phyloP scores from a whole-genome alignment of 176 grass and related monocot genomes.

The Oryza nivara region DNA sequence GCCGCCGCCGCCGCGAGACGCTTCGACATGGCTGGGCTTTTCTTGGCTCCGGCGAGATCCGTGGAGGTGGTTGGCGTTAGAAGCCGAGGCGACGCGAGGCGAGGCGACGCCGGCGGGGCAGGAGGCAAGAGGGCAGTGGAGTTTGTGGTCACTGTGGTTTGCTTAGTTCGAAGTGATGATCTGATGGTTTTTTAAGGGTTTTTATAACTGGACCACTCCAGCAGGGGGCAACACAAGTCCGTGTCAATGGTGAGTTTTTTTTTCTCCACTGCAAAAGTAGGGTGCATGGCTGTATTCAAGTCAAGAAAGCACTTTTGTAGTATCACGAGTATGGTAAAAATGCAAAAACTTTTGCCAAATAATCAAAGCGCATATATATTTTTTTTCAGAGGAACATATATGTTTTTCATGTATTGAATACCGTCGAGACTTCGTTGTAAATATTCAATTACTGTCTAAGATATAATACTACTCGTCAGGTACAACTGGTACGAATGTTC shows the following conservation, averaged over 20 bases:
- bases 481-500: not conserved
- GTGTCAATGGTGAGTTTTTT: not conserved
- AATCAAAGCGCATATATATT: too few species aligned
- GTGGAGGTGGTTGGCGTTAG: not conserved
- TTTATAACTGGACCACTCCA: conserved; percentile 24
- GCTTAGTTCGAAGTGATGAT: conserved; percentile 3
- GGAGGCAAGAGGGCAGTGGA: not conserved
- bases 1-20: not conserved
- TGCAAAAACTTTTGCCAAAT: too few species aligned
- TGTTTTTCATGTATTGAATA: not conserved
- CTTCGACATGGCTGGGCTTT: conserved; percentile 42
- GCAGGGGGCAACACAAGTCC: not conserved
- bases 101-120: not conserved
- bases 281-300: not conserved
- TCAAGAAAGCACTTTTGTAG: not conserved
- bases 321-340: not conserved
- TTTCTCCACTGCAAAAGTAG: not conserved
- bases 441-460: not conserved
- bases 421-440: not conserved
- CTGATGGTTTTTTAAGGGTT: conserved; percentile 19
- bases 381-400: too few species aligned
- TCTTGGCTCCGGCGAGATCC: not conserved
- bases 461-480: not conserved
- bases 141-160: not conserved
- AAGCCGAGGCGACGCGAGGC: not conserved